phyloP scores from a whole-genome alignment of 768 basidiomycete species.

The Porphyrellus cyaneotinctus region DNA sequence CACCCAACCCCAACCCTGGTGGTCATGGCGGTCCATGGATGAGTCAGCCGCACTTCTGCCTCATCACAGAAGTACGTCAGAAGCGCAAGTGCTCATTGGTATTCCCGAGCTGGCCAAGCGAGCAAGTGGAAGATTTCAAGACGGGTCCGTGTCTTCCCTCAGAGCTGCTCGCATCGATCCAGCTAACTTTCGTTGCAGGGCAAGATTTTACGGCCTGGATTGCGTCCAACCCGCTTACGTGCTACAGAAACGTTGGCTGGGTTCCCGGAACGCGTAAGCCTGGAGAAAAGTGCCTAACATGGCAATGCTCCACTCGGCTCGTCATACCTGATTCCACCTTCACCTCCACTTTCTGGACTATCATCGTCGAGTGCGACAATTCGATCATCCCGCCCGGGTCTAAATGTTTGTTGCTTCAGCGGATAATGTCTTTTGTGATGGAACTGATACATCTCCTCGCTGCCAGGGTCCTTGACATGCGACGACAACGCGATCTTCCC shows the following conservation, averaged over 20 bases:
- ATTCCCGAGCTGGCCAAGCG: conserved; percentile 5
- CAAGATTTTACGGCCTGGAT: conserved; percentile 1
- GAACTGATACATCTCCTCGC: not conserved
- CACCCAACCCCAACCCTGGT: too few relatives aligned
- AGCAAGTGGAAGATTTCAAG: not conserved
- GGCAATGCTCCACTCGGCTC: not conserved
- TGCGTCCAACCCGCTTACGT: too few relatives aligned
- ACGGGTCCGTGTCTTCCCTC: not conserved
- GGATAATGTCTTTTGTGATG: not conserved
- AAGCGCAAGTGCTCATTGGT: not conserved
- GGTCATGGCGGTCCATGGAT: too few relatives aligned
- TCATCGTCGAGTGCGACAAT: too few relatives aligned
- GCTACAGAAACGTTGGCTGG: conserved; percentile 2
- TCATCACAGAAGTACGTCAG: conserved; percentile 7
- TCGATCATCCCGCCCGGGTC: too few relatives aligned
- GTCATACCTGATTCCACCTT: not conserved
- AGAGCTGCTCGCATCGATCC: not conserved
- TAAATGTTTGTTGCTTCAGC: not conserved
- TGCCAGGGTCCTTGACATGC: conserved; percentile 3
- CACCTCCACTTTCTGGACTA: too few relatives aligned
- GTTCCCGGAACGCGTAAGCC: not conserved
- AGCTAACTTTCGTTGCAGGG: not conserved
- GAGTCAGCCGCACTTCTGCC: conserved; percentile 4
- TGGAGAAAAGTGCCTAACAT: too few relatives aligned
- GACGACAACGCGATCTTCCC: too few relatives aligned